Evolutionary conservation across 192 early-diverging fungal genomes (phyloP), one percentile per base, ranked within the genome.

Genomic region (Umbelopsis isabellina): DNA sequence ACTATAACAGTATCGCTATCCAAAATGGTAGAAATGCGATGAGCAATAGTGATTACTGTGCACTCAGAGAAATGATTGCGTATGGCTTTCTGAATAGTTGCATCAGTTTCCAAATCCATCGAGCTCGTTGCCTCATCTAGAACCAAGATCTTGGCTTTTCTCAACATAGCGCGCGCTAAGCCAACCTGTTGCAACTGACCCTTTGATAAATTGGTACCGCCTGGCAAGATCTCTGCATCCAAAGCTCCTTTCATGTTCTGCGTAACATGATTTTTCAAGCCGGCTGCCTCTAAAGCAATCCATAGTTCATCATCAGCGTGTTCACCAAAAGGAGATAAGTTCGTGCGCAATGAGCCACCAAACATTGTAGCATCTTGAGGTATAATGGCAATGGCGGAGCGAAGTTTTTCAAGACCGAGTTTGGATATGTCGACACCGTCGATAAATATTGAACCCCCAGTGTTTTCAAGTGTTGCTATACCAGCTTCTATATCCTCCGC

Each of bases 241-340:
- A 86, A 69, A 55, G 69, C 79, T n/a, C 69, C 66, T 10, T 70
- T 65, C 55, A 61, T 61, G 18, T 61, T 61, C 55, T 61, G 23
- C 0, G 55, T 35, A 6, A 61, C 55, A 35, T 61, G 55, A 2
- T 70, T 53, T 15, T 70, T 70, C 7, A 77, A 44, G 35, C 72
- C 48, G 0, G 67, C 66, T 18, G 70, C 70, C 6, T 69, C 52
- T 30, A 77, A 46, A 5, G 71, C 49, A 6, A 55, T 66, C 70
- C 70, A 77, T 22, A 77, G 30, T 10, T 72, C 78, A 3, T 82
- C 83, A 51, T 95, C 92, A 15, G 77, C 68, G 64, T 88, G 87
- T 72, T 93, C 85, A 23, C 75, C 75, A 72, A 93, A 85, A 4
- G 94, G 95, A 70, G 96, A 94, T 51, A 97, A 74, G 72, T 97